A percentile compares a stretch with the other conserved stretches of the same genome.
Conservation (phyloP, 148 eudicot genomes). For the Rhododendron ovatum region DNA sequence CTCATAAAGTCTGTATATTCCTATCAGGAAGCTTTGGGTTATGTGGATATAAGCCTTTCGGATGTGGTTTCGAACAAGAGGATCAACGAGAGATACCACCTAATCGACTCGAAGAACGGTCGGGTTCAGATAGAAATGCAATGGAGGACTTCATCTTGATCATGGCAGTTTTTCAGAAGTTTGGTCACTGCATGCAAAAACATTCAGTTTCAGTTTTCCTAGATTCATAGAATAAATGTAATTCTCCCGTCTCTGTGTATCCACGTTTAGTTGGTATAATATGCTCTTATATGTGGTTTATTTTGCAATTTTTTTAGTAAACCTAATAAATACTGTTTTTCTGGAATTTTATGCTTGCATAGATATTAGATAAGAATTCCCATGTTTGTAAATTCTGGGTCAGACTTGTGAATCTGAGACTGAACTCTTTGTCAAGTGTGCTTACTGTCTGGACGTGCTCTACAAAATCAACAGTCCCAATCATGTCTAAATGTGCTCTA, state of each 20-base stretch:
- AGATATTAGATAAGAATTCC: not conserved
- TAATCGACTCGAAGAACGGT: conserved; percentile 69
- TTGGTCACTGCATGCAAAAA: not conserved
- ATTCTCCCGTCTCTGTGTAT: not conserved
- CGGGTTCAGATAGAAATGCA: conserved; percentile 65
- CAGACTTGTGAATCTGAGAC: too few species aligned
- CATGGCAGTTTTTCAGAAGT: not conserved
- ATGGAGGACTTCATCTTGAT: conserved; percentile 55
- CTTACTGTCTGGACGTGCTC: too few species aligned
- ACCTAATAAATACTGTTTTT: too few species aligned
- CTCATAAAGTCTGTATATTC: not conserved
- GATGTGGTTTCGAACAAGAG: conserved; percentile 65
- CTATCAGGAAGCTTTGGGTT: conserved; percentile 67
- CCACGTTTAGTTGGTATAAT: not conserved
- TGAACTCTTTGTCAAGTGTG: too few species aligned
- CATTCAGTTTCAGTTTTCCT: not conserved
- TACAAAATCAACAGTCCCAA: too few species aligned
- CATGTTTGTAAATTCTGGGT: not conserved
- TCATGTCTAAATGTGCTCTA: too few species aligned
- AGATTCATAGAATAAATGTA: not conserved
- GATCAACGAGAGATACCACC: conserved; percentile 61
- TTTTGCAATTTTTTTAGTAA: not conserved
- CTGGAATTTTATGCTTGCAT: not conserved
- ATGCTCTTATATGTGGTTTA: not conserved
- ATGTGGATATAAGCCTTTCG: conserved; percentile 51